Evolutionary conservation across 2,329 filamentous ascomycete species (phyloP), one percentile per base, ranked within the genome.

Genomic region (Geosmithia morbida): DNA sequence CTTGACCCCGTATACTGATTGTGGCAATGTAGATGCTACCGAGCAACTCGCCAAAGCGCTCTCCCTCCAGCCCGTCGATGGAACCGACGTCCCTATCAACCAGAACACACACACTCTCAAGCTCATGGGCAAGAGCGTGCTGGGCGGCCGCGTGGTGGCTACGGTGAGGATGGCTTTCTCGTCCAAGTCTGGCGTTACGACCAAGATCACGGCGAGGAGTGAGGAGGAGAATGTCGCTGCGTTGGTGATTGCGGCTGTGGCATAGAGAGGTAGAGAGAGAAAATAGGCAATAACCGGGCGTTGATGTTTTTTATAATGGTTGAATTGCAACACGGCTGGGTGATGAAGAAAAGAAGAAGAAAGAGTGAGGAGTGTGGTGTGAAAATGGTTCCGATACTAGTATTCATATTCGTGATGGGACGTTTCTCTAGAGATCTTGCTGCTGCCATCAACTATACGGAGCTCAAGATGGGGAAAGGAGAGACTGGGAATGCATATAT

Each of bases 51-150:
- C 85, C 59, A 86, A 88, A 65, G 76, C 85, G 1, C 75, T 98
- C 22, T 95, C 87, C 30, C 73, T 98, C 58, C 92, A 97, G 65
- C 87, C 92, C 13, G 76, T 98, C 43, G 92, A 98, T 57, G 92
- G 90, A 56, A 94, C 86, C 30, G 92, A 98, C 55, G 82, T 98
- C 40, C 84, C 87, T 0, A 73, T 95, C 55, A 94, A 83, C 60
- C 83, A 83, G 59, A 89, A 82, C 50, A 96, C 89, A 52, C 92
- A 98, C 65, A 89, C 88, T 3, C 81, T 98, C 61, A 97, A 95
- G 70, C 73, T 98, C 37, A 85, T 96, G 63, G 92, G 92, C 61
- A 97, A 96, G 79, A 95, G 87, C 42, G 83, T 97, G 52, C 81
- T 78, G 33, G 92, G 90, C 37, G 92, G 92, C 54, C 83, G 84